Evolutionary conservation across 1,284 basidiomycete genomes (phyloP).

Genomic region (Macrocystidia cucumis): DNA sequence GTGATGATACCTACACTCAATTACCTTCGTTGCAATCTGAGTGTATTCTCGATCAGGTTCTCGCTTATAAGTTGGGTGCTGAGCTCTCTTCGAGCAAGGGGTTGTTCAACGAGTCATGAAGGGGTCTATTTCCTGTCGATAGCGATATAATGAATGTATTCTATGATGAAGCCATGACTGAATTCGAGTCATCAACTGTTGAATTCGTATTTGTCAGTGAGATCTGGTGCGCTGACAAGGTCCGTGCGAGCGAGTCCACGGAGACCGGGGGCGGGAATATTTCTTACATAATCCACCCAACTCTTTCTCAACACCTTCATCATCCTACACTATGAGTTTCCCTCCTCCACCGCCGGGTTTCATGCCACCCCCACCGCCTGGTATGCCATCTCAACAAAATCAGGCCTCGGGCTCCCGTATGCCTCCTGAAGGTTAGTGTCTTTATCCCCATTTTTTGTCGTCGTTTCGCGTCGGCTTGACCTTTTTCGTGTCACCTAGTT

Average conservation of each 20-base stretch:
- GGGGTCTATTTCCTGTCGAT: too few relatives aligned
- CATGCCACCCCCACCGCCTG: conserved; percentile 52
- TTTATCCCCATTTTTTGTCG: conserved; percentile 6
- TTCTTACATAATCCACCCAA: conserved; percentile 29
- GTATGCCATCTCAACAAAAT: conserved; percentile 48
- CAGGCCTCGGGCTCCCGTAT: conserved; percentile 52
- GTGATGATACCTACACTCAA: conserved; percentile 10
- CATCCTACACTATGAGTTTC: conserved; percentile 30
- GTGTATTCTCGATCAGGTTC: conserved; percentile 38
- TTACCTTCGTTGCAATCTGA: background rate
- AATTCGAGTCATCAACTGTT: background rate
- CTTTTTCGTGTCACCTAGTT: conserved; percentile 21
- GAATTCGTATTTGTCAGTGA: background rate
- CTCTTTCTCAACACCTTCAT: conserved; percentile 24
- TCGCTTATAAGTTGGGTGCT: conserved; percentile 81
- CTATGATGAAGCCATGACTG: background rate
- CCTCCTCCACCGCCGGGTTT: conserved; percentile 55
- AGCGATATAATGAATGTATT: background rate
- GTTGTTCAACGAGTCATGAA: conserved; percentile 37
- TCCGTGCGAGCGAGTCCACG: conserved; percentile 25
- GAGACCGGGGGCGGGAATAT: conserved; percentile 9
- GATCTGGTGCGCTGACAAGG: conserved; percentile 11
- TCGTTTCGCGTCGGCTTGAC: conserved; percentile 14
- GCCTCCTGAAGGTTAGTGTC: conserved; percentile 51
- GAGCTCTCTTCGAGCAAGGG: conserved; percentile 73